Percentiles rank a stretch among this genome's conserved stretches.
These are phyloP conservation scores for Batrachochytrium dendrobatidis DNA, from an alignment of 371 early-diverging fungal genomes.

Conservation along the genomic window DNA sequence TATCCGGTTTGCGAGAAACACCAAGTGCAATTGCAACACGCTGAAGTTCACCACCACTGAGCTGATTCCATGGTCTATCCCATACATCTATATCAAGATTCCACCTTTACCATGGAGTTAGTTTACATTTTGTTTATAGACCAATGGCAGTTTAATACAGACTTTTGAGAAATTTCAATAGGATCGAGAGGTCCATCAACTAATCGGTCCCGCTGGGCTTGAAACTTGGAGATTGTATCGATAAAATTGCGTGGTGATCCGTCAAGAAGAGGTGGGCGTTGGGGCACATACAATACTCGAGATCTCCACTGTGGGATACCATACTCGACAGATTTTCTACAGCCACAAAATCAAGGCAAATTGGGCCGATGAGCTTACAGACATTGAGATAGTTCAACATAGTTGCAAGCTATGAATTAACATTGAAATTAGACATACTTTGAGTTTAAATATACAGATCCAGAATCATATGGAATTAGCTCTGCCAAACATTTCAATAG, in stretches of 20 bases:
- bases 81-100: conserved; percentile 50
- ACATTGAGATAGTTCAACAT: background rate
- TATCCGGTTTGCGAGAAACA: conserved; percentile 67
- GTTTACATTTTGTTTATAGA: background rate
- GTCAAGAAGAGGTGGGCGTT: conserved; percentile 63
- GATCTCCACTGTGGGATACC: conserved; percentile 72
- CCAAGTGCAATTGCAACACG: conserved; percentile 75
- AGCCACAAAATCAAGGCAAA: no score
- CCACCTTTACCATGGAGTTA: conserved; percentile 18
- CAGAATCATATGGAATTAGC: conserved; percentile 57
- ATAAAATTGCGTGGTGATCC: conserved; percentile 69
- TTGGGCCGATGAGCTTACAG: background rate
- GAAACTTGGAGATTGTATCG: conserved; percentile 48
- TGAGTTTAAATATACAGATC: conserved; percentile 46
- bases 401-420: conserved; percentile 46
- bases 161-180: conserved; percentile 5
- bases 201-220: conserved; percentile 38
- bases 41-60: conserved; percentile 88
- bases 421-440: conserved; percentile 52
- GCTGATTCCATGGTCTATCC: conserved; percentile 62
- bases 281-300: conserved; percentile 79
- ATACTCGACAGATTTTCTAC: conserved; percentile 46
- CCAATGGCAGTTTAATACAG: background rate
- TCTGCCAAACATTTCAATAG: conserved; percentile 77
- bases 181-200: conserved; percentile 19